Conservation (phyloP, 1,139 yeast species). For the Hyphopichia khmerensis region DNA sequence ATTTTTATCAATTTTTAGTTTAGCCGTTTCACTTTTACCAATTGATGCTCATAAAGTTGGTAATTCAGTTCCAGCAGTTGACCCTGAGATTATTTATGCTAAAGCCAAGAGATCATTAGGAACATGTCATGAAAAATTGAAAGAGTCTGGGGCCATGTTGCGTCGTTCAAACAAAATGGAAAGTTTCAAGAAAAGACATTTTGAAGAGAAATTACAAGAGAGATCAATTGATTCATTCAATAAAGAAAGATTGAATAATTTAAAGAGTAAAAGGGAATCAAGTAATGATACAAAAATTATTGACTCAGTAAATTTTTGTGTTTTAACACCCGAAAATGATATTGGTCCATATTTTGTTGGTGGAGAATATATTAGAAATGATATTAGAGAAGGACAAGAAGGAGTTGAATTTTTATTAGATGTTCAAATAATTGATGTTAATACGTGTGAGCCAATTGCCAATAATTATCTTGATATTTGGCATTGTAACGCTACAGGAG, state of each 20-base stretch:
- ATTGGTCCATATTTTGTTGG: conserved; percentile 6
- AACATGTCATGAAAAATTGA: not conserved
- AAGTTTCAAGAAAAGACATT: not conserved
- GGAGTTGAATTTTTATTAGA: conserved; percentile 5
- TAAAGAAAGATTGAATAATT: not conserved
- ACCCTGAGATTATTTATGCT: not conserved
- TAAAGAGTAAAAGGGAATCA: not conserved
- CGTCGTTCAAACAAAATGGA: not conserved
- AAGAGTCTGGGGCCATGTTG: not conserved
- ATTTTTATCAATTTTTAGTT: not conserved
- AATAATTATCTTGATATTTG: conserved; percentile 4
- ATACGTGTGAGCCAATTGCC: conserved; percentile 5
- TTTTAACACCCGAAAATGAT: conserved; percentile 4
- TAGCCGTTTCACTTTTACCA: not conserved
- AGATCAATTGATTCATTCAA: not conserved
- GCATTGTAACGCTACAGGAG: conserved; percentile 6
- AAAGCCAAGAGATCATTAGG: not conserved
- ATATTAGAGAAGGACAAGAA: conserved; percentile 2
- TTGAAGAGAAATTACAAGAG: not conserved
- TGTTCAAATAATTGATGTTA: conserved; percentile 3
- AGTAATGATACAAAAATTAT: not conserved
- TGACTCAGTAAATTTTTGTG: not conserved
- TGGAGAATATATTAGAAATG: conserved; percentile 5
- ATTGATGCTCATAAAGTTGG: not conserved
- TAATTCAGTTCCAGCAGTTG: not conserved